Percentiles rank a stretch among this genome's conserved stretches.
Evolutionary conservation across 306 rosid species (phyloP).

Genomic region (Cicer yamashitae): DNA sequence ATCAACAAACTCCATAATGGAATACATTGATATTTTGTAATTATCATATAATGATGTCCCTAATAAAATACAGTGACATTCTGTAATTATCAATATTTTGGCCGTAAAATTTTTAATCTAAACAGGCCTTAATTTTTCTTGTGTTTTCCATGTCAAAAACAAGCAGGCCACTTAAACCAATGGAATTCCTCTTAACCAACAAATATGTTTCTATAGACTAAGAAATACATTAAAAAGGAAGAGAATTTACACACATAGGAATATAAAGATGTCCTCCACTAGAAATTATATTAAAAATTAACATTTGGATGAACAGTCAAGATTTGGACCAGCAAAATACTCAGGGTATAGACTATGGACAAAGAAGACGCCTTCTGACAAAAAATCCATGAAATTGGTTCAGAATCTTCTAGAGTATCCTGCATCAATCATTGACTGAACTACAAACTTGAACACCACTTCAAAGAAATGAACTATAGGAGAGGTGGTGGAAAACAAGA

Average conservation of each 20-base stretch:
- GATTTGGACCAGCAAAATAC: not conserved
- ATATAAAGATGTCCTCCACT: not conserved
- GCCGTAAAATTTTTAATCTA: not conserved
- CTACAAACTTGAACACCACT: not conserved
- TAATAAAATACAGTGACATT: not conserved
- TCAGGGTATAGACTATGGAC: not conserved
- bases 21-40: too few species aligned
- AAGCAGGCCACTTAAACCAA: not conserved
- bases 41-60: too few species aligned
- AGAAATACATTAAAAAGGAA: too few species aligned
- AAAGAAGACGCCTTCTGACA: not conserved
- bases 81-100: not conserved
- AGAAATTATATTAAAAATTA: not conserved
- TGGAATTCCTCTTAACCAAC: not conserved
- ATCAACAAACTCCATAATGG: too few species aligned
- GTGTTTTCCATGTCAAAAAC: not conserved
- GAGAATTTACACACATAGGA: too few species aligned
- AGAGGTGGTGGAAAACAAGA: not conserved
- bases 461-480: not conserved
- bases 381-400: not conserved
- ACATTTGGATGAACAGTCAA: not conserved
- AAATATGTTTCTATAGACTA: not conserved
- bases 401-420: not conserved
- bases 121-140: not conserved
- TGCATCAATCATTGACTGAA: not conserved